Conservation (phyloP, 1,284 basidiomycete genomes). For the Ceratobasidium sp. region DNA sequence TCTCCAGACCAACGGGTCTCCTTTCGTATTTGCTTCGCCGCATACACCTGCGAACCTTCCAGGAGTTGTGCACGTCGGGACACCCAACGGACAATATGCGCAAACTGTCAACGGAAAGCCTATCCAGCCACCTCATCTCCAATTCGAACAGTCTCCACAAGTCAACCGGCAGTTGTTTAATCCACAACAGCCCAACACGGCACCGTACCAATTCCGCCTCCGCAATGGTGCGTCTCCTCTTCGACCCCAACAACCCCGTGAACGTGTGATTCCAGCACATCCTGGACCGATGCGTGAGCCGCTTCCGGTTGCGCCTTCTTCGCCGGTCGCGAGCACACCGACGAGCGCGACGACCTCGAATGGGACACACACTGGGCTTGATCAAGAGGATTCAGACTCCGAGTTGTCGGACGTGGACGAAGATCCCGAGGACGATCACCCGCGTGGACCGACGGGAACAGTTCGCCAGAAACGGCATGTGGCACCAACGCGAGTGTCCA, state of each 20-base stretch:
- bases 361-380: neutral
- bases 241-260: constrained; percentile 26
- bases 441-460: constrained; percentile 24
- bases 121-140: constrained; percentile 18
- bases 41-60: constrained; percentile 32
- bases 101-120: constrained; percentile 10
- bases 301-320: constrained; percentile 11
- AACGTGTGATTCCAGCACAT: constrained; percentile 19
- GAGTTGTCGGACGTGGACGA: constrained; percentile 24
- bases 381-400: constrained; percentile 3
- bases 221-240: constrained; percentile 2
- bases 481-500: constrained; percentile 22
- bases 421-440: neutral
- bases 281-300: constrained; percentile 38
- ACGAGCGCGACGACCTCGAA: constrained; percentile 10
- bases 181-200: neutral
- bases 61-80: neutral
- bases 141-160: constrained; percentile 26
- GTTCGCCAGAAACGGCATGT: constrained; percentile 19
- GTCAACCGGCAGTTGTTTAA: constrained; percentile 19
- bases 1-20: constrained; percentile 12
- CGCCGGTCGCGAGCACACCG: constrained; percentile 11
- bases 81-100: neutral
- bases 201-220: constrained; percentile 25
- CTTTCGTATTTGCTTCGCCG: constrained; percentile 14